Conservation (phyloP, 805 yeast genomes). For the Ogataea philodendri region DNA sequence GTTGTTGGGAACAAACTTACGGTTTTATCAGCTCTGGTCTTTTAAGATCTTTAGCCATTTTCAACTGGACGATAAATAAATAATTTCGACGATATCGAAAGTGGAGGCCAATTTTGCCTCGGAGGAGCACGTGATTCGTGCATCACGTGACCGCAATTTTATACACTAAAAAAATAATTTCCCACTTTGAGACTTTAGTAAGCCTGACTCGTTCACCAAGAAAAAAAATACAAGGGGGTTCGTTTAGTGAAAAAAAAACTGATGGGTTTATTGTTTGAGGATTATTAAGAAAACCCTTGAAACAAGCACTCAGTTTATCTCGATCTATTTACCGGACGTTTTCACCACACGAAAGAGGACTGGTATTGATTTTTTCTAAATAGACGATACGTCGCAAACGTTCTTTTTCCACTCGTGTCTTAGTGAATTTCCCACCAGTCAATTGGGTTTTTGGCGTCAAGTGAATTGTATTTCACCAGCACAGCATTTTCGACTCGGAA, state of each 20-base stretch:
- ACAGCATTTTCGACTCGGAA: too few species aligned
- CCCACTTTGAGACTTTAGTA: too few species aligned
- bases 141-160: neutral
- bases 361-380: too few species aligned
- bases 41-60: slow-evolving; percentile 30
- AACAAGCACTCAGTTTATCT: neutral
- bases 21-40: slow-evolving; percentile 31
- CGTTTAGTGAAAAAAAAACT: slow-evolving; percentile 11
- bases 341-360: too few species aligned
- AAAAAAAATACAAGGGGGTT: slow-evolving; percentile 5
- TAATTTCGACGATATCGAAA: too few species aligned
- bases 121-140: slow-evolving; percentile 1
- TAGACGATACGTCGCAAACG: too few species aligned
- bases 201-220: slow-evolving; percentile 3
- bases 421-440: slow-evolving; percentile 10
- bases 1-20: slow-evolving; percentile 18
- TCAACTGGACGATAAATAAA: slow-evolving; percentile 2
- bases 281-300: slow-evolving; percentile 1
- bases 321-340: neutral
- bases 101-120: too few species aligned
- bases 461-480: too few species aligned
- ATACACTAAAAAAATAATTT: neutral
- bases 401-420: too few species aligned
- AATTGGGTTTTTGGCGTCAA: slow-evolving; percentile 4
- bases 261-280: slow-evolving; percentile 10